Evolutionary conservation across 164 flowering plant genomes (phyloP).

Genomic region (Macadamia integrifolia): DNA sequence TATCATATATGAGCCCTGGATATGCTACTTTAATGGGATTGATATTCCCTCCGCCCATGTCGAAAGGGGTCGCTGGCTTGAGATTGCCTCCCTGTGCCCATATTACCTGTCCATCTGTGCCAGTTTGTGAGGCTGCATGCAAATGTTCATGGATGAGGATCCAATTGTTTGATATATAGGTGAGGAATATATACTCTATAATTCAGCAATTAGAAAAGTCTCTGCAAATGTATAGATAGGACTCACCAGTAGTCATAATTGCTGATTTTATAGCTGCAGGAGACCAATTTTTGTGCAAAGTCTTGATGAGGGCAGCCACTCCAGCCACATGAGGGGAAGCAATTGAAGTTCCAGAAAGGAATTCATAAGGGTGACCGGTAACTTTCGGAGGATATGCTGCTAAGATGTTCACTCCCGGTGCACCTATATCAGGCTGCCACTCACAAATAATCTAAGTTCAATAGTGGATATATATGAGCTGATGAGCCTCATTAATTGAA

Average conservation of each 20-base stretch:
- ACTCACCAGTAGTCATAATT: constrained; percentile 41
- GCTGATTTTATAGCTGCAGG: constrained; percentile 58
- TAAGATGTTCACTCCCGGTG: constrained; percentile 45
- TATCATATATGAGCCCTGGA: constrained; percentile 45
- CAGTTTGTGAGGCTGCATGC: constrained; percentile 15
- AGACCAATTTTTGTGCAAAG: constrained; percentile 38
- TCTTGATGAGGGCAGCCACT: constrained; percentile 41
- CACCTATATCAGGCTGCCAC: constrained; percentile 43
- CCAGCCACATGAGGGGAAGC: constrained; percentile 46
- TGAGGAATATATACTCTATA: too few relatives aligned
- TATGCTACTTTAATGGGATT: constrained; percentile 34
- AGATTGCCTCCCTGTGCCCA: constrained; percentile 24
- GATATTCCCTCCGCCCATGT: constrained; percentile 37
- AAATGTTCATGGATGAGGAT: neutral
- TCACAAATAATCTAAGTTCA: neutral
- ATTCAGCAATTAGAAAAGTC: too few relatives aligned
- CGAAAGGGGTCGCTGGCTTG: constrained; percentile 36
- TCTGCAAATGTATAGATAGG: neutral
- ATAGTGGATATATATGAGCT: neutral
- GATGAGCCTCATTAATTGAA: too few relatives aligned
- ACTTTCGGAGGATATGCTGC: constrained; percentile 32
- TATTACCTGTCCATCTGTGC: constrained; percentile 12
- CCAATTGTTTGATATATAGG: too few relatives aligned
- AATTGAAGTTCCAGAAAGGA: constrained; percentile 48
- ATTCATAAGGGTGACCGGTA: neutral